These are phyloP conservation scores for Lentinus brumalis DNA, from an alignment of 768 basidiomycete genomes.

Conservation along the genomic window DNA sequence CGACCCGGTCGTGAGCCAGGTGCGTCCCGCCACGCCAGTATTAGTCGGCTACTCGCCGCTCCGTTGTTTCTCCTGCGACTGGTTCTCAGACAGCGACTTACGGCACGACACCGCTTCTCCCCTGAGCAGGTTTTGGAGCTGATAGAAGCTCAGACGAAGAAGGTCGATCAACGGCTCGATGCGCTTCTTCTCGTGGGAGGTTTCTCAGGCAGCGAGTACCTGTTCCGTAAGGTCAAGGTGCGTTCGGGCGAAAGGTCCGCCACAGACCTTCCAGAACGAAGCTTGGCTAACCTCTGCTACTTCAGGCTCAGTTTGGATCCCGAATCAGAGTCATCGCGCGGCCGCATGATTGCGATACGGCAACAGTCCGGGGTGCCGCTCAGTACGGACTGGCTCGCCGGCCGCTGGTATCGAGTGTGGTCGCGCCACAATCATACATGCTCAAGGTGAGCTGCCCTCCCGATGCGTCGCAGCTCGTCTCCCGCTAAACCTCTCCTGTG, in stretches of 20 bases:
- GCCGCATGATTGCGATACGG: conserved; percentile 86
- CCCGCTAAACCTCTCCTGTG: not conserved
- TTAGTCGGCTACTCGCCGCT: conserved; percentile 10
- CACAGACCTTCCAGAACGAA: not conserved
- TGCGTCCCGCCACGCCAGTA: conserved; percentile 33
- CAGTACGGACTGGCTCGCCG: conserved; percentile 80
- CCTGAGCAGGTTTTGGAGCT: conserved; percentile 65
- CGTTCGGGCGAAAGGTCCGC: conserved; percentile 24
- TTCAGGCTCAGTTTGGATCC: conserved; percentile 63
- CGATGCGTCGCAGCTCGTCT: not conserved
- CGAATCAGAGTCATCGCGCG: conserved; percentile 77
- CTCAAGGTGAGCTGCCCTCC: conserved; percentile 61
- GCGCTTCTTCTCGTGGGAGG: conserved; percentile 89
- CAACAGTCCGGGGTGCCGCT: conserved; percentile 86
- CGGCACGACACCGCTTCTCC: conserved; percentile 20
- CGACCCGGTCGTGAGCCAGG: conserved; percentile 83
- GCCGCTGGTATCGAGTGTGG: conserved; percentile 77
- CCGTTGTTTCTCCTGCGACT: conserved; percentile 1
- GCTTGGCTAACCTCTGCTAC: not conserved
- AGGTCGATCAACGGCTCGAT: conserved; percentile 72
- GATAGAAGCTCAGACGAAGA: conserved; percentile 73
- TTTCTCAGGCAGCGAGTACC: conserved; percentile 84
- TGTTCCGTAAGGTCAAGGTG: conserved; percentile 78
- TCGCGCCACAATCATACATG: conserved; percentile 81
- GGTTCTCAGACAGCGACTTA: conserved; percentile 4